Evolutionary conservation across 768 basidiomycete species (phyloP), one percentile per base, ranked within the genome.

Genomic region (Lactarius quietus): DNA sequence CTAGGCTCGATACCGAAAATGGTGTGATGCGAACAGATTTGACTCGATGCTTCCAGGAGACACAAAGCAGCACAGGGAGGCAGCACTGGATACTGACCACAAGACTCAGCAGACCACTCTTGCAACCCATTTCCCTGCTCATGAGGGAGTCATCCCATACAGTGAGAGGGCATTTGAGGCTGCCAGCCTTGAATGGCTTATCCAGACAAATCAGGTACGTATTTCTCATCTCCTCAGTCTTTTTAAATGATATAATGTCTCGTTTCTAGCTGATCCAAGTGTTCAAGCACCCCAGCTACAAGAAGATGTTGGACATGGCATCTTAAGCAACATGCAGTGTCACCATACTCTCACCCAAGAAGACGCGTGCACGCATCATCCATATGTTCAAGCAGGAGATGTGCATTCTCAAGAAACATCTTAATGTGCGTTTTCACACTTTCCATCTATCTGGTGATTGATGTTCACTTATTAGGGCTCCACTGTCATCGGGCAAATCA

Each of bases 251-350:
- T 20, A 18, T 52, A 3, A 52, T 18, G 6, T 1, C 15, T 29
- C 10, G 6, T 10, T 18, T 29, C 8, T n/a, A 56, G 55, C 61
- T 43, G 3, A 45, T 62, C 1, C 41, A 23, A 3, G 54, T 29
- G 1, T 29, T 63, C 6, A 14, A 63, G 17, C 43, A 57, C 18
- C 62, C 62, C 0, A 5, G 15, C 2, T 63, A 57, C n/a, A 7
- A 29, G 4, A 18, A 38, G 1, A 57, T 63, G 62, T 48, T 63
- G 6, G 12, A 57, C 14, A 29, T 51, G 3, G 43, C 55, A 5
- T 9, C 55, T 1, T 62, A 69, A 6, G 78, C 79, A 6, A 76
- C 74, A 1, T 71, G 76, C 26, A 76, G 78, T 1, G 75, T 81
- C 17, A 73, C 70, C n/a, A 71, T 81, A 39, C 80, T 76, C 1